Percentiles rank a stretch among this genome's conserved stretches.
Evolutionary conservation across 495 filamentous ascomycete species (phyloP).

Genomic region (Xylaria intraflava): DNA sequence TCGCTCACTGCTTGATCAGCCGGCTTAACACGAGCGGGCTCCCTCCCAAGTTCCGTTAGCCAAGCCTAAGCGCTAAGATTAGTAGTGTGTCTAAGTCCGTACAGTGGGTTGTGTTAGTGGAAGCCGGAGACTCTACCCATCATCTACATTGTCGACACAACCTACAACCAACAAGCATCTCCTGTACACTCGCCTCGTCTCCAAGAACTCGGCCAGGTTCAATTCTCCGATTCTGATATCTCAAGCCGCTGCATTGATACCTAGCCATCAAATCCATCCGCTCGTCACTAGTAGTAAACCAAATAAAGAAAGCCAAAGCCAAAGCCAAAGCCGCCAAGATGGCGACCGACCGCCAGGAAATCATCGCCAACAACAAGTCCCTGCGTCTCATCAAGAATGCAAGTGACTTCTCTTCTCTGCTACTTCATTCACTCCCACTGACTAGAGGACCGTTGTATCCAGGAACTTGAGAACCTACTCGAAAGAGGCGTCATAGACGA

Average conservation of each 20-base stretch:
- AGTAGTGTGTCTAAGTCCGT: no score
- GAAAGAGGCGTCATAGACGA: conserved; percentile 70
- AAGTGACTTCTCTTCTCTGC: conserved; percentile 18
- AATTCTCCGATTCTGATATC: background rate
- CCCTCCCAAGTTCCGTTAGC: no score
- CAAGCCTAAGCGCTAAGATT: no score
- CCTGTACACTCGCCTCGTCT: no score
- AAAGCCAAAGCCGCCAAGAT: conserved; percentile 19
- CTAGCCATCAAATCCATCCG: background rate
- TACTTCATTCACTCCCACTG: background rate
- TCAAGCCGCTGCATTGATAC: background rate
- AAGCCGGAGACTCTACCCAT: no score
- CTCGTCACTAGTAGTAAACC: background rate
- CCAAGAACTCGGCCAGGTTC: no score
- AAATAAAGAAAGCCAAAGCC: background rate
- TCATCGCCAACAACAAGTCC: conserved; percentile 68
- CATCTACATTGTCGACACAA: background rate
- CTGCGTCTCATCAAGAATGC: conserved; percentile 80
- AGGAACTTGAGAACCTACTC: conserved; percentile 90
- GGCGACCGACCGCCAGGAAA: conserved; percentile 39
- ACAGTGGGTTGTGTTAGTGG: no score
- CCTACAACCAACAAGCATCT: background rate
- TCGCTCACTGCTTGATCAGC: no score
- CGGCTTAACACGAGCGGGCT: no score
- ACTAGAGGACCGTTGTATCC: background rate